These are phyloP conservation scores for Obba rivulosa DNA, from an alignment of 768 basidiomycete genomes.

Conservation along the genomic window DNA sequence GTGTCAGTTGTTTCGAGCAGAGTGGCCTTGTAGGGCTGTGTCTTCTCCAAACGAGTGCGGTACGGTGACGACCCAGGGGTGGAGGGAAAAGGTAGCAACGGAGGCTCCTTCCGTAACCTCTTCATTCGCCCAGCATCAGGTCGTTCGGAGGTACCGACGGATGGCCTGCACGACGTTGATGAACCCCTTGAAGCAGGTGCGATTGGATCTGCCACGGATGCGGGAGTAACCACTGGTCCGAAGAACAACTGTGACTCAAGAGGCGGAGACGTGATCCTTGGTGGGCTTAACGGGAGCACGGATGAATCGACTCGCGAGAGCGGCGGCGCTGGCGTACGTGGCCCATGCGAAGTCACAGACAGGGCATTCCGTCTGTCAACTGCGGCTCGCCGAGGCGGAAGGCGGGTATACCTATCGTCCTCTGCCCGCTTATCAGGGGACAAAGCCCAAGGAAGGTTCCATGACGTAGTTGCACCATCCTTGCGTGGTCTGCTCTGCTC, in stretches of 20 bases:
- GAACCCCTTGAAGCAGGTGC: too few relatives aligned
- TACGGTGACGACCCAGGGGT: slow-evolving; percentile 12
- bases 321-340: slow-evolving; percentile 6
- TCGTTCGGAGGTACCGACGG: not conserved
- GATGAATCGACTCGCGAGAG: slow-evolving; percentile 28
- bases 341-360: slow-evolving; percentile 9
- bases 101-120: slow-evolving; percentile 19
- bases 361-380: slow-evolving; percentile 28
- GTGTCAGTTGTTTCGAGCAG: not conserved
- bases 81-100: slow-evolving; percentile 15
- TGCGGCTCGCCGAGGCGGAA: slow-evolving; percentile 30
- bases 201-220: too few relatives aligned
- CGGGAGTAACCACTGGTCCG: slow-evolving; percentile 6
- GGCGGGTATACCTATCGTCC: slow-evolving; percentile 36
- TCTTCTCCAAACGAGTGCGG: slow-evolving; percentile 15
- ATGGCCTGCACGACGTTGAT: not conserved
- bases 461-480: slow-evolving; percentile 8
- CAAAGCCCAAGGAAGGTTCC: slow-evolving; percentile 17
- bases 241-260: slow-evolving; percentile 56
- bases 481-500: not conserved
- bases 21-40: slow-evolving; percentile 2
- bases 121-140: slow-evolving; percentile 1
- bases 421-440: slow-evolving; percentile 8
- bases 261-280: slow-evolving; percentile 50
- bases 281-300: slow-evolving; percentile 51